phyloP scores from a whole-genome alignment of 2,329 filamentous ascomycete genomes.

The Arthrobotrys sinensis region DNA sequence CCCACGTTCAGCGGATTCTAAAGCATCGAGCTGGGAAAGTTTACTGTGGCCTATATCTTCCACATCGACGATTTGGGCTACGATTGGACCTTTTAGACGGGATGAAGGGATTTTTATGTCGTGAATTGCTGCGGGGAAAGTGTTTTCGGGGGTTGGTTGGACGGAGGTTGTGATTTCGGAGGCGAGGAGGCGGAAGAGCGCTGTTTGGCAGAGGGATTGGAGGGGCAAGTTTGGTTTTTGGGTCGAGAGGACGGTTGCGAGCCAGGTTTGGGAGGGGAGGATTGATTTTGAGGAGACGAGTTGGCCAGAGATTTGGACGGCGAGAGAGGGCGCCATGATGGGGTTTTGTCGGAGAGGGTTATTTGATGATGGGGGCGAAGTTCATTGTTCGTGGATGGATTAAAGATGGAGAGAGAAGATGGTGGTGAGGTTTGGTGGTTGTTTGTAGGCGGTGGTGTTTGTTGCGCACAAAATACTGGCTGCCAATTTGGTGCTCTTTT shows the following conservation, averaged over 20 bases:
- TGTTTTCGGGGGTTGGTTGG: conserved; percentile 68
- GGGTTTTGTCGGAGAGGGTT: not conserved
- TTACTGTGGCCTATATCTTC: conserved; percentile 84
- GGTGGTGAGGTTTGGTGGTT: not conserved
- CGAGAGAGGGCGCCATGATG: conserved; percentile 31
- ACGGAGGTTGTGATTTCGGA: conserved; percentile 80
- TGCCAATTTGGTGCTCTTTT: conserved; percentile 9
- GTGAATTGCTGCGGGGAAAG: conserved; percentile 75
- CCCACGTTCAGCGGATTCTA: conserved; percentile 80
- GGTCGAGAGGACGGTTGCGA: conserved; percentile 48
- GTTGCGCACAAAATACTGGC: not conserved
- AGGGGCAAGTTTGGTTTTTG: conserved; percentile 55
- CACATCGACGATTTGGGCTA: conserved; percentile 87
- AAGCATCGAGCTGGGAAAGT: conserved; percentile 89
- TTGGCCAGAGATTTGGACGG: conserved; percentile 50
- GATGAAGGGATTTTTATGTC: conserved; percentile 73
- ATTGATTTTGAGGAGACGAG: conserved; percentile 53
- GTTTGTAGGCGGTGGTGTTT: conserved; percentile 24
- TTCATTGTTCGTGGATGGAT: not conserved
- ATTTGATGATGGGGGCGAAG: conserved; percentile 2
- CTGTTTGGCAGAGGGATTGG: conserved; percentile 56
- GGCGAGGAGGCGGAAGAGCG: conserved; percentile 79
- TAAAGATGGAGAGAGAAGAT: not conserved
- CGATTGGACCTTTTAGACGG: conserved; percentile 75
- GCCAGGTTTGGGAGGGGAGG: conserved; percentile 56